Evolutionary conservation across 768 basidiomycete species (phyloP).

Genomic region (Xerocomellus intermedius): DNA sequence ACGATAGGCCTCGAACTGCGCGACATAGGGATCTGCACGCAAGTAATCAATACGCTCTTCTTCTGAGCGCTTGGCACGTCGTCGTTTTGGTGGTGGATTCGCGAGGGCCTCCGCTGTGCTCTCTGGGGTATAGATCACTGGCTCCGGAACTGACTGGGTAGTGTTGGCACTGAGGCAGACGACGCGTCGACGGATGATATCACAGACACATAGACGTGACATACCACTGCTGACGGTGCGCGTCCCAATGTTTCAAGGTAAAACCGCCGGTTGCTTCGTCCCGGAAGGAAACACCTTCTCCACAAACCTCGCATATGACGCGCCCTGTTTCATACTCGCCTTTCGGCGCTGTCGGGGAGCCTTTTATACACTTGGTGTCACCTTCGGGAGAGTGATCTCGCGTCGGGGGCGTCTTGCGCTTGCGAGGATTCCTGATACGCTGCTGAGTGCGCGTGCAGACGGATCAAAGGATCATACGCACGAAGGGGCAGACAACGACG

Average conservation of each 20-base stretch:
- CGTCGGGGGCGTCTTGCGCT: constrained; percentile 38
- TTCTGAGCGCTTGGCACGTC: constrained; percentile 74
- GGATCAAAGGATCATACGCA: constrained; percentile 23
- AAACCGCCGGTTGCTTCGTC: constrained; percentile 63
- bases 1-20: constrained; percentile 77
- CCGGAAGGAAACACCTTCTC: constrained; percentile 60
- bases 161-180: constrained; percentile 26
- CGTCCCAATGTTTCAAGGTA: constrained; percentile 68
- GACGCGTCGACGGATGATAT: constrained; percentile 8
- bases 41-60: constrained; percentile 72
- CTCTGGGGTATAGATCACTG: constrained; percentile 45
- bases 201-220: constrained; percentile 20
- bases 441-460: constrained; percentile 13
- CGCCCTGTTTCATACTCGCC: constrained; percentile 66
- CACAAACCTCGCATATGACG: constrained; percentile 65
- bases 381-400: constrained; percentile 18
- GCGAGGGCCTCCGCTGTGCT: constrained; percentile 41
- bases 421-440: constrained; percentile 35
- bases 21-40: constrained; percentile 71
- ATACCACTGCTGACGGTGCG: constrained; percentile 61
- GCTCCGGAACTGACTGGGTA: constrained; percentile 32
- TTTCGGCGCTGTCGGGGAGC: constrained; percentile 24
- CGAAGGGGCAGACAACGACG: constrained; percentile 15
- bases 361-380: constrained; percentile 8
- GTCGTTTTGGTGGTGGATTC: constrained; percentile 57